Evolutionary conservation across 352 stramenopile species (phyloP).

Genomic region (Blastocystis sp.): DNA sequence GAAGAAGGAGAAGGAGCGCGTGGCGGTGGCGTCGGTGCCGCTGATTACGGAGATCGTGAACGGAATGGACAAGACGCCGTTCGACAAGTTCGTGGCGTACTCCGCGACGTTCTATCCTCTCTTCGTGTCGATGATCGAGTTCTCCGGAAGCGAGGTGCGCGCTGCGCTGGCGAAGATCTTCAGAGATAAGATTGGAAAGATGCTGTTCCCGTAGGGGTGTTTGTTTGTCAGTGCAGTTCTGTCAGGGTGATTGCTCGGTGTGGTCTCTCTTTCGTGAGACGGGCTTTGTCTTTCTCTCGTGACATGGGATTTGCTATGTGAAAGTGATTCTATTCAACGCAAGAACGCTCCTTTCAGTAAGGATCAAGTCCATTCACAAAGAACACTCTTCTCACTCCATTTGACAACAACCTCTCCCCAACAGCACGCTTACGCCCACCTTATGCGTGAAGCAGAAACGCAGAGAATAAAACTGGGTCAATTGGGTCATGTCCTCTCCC

Average conservation of each 20-base stretch:
- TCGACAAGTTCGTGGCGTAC: slow-evolving; percentile 63
- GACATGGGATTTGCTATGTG: too few relatives aligned
- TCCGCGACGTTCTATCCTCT: slow-evolving; percentile 53
- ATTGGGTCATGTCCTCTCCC: too few relatives aligned
- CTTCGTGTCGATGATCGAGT: slow-evolving; percentile 60
- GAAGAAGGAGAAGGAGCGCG: slow-evolving; percentile 66
- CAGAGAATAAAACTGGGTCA: too few relatives aligned
- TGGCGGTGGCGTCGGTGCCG: slow-evolving; percentile 34
- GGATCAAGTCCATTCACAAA: too few relatives aligned
- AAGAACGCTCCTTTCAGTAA: too few relatives aligned
- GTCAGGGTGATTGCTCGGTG: background rate
- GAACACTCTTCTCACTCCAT: too few relatives aligned
- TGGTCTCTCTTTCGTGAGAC: too few relatives aligned
- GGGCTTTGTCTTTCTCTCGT: too few relatives aligned
- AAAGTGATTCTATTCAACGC: too few relatives aligned
- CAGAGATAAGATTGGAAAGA: slow-evolving; percentile 54
- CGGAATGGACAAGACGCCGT: slow-evolving; percentile 62
- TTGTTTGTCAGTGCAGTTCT: background rate
- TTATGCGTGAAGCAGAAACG: too few relatives aligned
- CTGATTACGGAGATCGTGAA: slow-evolving; percentile 38
- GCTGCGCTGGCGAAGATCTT: slow-evolving; percentile 34
- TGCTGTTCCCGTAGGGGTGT: slow-evolving; percentile 45
- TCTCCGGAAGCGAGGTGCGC: slow-evolving; percentile 39
- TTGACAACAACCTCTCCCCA: too few relatives aligned
- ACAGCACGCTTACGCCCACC: too few relatives aligned